Conservation (phyloP, 306 rosid species). For the Lathyrus tuberosus region DNA sequence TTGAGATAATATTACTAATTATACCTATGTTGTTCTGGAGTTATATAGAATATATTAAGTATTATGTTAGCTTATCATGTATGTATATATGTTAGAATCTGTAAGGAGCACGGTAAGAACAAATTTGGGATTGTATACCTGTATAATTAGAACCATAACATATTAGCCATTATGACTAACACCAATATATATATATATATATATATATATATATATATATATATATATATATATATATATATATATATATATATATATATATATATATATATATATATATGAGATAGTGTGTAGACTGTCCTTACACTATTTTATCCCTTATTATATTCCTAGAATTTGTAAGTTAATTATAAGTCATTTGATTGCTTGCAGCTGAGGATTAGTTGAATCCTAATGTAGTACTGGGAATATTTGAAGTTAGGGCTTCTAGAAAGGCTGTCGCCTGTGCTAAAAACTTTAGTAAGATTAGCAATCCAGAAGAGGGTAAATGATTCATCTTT, state of each 20-base stretch:
- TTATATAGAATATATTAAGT: conserved; percentile 14
- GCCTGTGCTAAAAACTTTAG: conserved; percentile 72
- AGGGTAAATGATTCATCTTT: conserved; percentile 53
- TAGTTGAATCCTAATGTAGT: conserved; percentile 79
- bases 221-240: too few species aligned
- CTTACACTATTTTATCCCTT: conserved; percentile 24
- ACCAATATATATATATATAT: too few species aligned
- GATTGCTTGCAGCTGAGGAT: conserved; percentile 74
- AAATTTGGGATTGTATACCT: neutral
- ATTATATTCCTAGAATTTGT: neutral
- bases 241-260: too few species aligned
- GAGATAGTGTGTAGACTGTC: neutral
- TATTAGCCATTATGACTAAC: conserved; percentile 12
- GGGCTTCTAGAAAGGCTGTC: conserved; percentile 75
- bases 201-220: too few species aligned
- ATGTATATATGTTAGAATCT: conserved; percentile 4
- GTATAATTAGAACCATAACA: conserved; percentile 14
- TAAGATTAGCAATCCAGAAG: conserved; percentile 79
- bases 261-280: too few species aligned
- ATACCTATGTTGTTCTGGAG: conserved; percentile 25
- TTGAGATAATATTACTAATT: conserved; percentile 27
- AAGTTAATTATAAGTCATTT: conserved; percentile 22
- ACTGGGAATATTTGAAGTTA: conserved; percentile 81
- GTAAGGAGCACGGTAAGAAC: neutral
- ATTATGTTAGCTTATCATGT: conserved; percentile 16